phyloP scores from a whole-genome alignment of 1,284 basidiomycete genomes.

The Tausonia pullulans region DNA sequence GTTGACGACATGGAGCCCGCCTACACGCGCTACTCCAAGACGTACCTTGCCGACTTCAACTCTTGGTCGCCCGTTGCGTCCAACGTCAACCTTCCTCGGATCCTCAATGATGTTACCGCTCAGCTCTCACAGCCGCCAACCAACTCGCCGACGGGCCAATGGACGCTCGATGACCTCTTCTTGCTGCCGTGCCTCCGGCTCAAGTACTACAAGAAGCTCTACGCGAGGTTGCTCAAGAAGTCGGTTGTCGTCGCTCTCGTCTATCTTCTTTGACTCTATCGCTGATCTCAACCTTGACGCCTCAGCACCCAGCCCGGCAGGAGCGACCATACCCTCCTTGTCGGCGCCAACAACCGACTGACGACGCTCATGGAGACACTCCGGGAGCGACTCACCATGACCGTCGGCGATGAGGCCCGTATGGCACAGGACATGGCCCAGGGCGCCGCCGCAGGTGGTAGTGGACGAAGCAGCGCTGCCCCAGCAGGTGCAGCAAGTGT shows the following conservation, averaged over 20 bases:
- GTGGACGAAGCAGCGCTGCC: too few species aligned
- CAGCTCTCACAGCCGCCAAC: constrained; percentile 44
- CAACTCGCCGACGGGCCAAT: constrained; percentile 34
- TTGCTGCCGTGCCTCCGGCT: constrained; percentile 71
- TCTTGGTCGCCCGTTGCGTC: constrained; percentile 62
- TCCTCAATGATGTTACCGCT: constrained; percentile 54
- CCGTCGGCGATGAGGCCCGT: constrained; percentile 29
- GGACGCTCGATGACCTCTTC: constrained; percentile 84
- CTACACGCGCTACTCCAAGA: constrained; percentile 68
- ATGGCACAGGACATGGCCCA: too few species aligned
- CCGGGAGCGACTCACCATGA: constrained; percentile 45
- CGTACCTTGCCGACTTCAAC: constrained; percentile 70
- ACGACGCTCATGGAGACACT: constrained; percentile 59
- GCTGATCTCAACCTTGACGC: not conserved
- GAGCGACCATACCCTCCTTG: constrained; percentile 73
- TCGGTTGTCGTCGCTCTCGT: not conserved
- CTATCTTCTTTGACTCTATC: not conserved
- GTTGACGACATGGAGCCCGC: constrained; percentile 80
- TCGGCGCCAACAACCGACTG: constrained; percentile 68
- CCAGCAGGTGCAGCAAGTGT: too few species aligned
- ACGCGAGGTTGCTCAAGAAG: constrained; percentile 72
- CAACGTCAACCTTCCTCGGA: constrained; percentile 57
- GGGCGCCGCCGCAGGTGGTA: too few species aligned
- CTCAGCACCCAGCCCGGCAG: constrained; percentile 61
- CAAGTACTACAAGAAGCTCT: constrained; percentile 87